Evolutionary conservation across 169 alveolate genomes (phyloP).

Genomic region (Blepharisma undulans): DNA sequence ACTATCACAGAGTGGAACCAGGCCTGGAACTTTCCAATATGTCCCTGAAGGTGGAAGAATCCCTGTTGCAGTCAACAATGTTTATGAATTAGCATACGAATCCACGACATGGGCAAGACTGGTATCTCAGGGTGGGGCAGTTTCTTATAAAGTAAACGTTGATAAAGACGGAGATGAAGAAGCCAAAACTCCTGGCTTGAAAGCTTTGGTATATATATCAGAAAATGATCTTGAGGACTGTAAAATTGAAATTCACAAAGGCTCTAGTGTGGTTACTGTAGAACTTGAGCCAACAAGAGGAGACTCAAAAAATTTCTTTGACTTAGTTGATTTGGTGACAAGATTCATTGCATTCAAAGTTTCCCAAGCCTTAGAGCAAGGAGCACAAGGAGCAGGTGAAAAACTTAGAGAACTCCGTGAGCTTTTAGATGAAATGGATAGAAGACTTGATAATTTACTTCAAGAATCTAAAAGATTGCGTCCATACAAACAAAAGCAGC

Average conservation of each 20-base stretch:
- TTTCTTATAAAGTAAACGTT: not conserved
- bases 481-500: not conserved
- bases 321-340: not conserved
- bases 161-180: slow-evolving; percentile 3
- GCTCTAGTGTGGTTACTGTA: not conserved
- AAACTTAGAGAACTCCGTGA: not conserved
- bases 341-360: not conserved
- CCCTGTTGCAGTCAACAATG: slow-evolving; percentile 39
- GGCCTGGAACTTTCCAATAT: slow-evolving; percentile 32
- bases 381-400: not conserved
- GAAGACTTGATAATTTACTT: not conserved
- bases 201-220: not conserved
- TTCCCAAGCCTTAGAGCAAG: not conserved
- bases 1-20: slow-evolving; percentile 13
- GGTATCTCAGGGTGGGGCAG: not conserved
- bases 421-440: not conserved
- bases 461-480: not conserved
- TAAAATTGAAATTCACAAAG: slow-evolving; percentile 18
- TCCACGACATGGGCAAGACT: slow-evolving; percentile 7
- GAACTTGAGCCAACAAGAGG: not conserved
- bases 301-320: not conserved
- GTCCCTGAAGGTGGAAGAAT: slow-evolving; percentile 40
- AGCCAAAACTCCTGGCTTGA: not conserved
- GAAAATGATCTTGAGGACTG: slow-evolving; percentile 30
- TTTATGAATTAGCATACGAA: slow-evolving; percentile 18